phyloP scores from a whole-genome alignment of 345 rosid genomes.

The Salix udensis region DNA sequence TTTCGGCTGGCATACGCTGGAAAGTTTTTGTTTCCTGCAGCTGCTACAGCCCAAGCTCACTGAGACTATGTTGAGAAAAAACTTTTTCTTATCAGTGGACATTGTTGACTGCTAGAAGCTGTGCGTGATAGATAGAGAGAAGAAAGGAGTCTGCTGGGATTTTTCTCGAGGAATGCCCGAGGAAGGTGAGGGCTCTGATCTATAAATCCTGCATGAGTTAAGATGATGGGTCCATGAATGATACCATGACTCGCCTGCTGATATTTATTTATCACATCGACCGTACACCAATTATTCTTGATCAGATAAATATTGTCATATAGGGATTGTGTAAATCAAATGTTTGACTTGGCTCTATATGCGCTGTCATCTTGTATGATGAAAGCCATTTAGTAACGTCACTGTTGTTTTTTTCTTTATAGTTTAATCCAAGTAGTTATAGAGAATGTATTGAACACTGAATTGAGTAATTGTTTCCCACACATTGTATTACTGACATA shows the following conservation, averaged over 20 bases:
- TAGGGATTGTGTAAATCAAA: neutral
- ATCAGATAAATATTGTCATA: neutral
- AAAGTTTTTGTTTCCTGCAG: constrained; percentile 57
- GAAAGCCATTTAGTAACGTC: neutral
- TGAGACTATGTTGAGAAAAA: constrained; percentile 47
- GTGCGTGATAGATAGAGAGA: neutral
- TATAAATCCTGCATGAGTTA: neutral
- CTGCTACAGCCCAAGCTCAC: constrained; percentile 69
- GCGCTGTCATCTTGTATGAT: neutral
- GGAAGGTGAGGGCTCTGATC: neutral
- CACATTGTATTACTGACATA: no score
- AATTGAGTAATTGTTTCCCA: no score
- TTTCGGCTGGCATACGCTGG: constrained; percentile 44
- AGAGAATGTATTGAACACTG: no score
- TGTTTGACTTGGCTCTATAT: neutral
- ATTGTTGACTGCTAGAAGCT: constrained; percentile 14
- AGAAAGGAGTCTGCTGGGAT: neutral
- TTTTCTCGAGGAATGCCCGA: neutral
- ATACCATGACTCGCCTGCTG: no score
- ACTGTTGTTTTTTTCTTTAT: neutral
- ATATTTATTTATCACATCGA: neutral
- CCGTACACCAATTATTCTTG: neutral
- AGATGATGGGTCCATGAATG: neutral
- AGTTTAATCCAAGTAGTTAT: neutral
- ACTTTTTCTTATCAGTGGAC: constrained; percentile 49